Conservation (phyloP, 495 filamentous ascomycete genomes). For the Letharia lupina region DNA sequence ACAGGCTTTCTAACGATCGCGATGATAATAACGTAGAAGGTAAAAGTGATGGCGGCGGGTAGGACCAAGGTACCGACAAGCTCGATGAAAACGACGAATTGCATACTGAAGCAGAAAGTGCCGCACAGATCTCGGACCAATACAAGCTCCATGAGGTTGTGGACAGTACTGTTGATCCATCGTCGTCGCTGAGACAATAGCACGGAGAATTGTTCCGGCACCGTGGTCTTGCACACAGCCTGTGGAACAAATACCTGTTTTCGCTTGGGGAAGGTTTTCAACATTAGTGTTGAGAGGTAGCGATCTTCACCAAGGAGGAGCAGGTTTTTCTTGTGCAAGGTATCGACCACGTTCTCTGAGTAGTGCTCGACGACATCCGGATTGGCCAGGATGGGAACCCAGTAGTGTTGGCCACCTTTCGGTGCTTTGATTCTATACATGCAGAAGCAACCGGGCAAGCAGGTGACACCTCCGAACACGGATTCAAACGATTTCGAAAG, state of each 20-base stretch:
- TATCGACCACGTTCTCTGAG: conserved; percentile 98
- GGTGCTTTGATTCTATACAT: conserved; percentile 99
- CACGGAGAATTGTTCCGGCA: conserved; percentile 87
- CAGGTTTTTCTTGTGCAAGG: conserved; percentile 96
- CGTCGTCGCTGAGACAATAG: conserved; percentile 87
- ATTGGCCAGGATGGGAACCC: conserved; percentile 98
- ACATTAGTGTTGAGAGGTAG: conserved; percentile 93
- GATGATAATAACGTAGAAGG: conserved; percentile 86
- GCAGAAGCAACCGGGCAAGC: conserved; percentile 97
- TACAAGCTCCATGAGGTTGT: conserved; percentile 96
- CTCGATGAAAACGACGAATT: conserved; percentile 96
- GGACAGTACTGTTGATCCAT: conserved; percentile 99
- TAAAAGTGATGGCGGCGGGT: conserved; percentile 93
- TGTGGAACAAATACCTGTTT: conserved; percentile 99
- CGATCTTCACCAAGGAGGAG: conserved; percentile 94
- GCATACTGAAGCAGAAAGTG: conserved; percentile 99
- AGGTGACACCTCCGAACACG: conserved; percentile 98
- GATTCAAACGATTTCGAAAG: conserved; percentile 95
- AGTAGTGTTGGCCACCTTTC: conserved; percentile 97
- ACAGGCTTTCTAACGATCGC: conserved; percentile 75
- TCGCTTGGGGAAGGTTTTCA: conserved; percentile 97
- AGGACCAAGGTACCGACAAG: conserved; percentile 89
- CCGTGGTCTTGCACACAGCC: conserved; percentile 96
- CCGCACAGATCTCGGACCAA: conserved; percentile 94
- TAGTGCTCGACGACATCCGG: conserved; percentile 99